These are phyloP conservation scores for Eucalyptus microcorys DNA, from an alignment of 345 rosid species.

Conservation along the genomic window DNA sequence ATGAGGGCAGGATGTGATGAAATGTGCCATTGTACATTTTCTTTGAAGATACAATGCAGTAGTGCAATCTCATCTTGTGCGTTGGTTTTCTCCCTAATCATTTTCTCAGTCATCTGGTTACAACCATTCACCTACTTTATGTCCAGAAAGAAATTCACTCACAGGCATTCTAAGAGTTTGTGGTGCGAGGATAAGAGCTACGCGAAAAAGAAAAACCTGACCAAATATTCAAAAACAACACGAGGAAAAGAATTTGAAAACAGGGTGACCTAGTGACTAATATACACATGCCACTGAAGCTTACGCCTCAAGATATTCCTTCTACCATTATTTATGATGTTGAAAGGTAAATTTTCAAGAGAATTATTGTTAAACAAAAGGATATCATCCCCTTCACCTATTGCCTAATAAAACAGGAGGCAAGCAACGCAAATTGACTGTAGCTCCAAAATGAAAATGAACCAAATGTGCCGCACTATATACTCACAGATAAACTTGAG, in stretches of 20 bases:
- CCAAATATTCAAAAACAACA: not conserved
- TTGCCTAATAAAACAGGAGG: not conserved
- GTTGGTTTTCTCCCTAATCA: not conserved
- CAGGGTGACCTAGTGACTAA: not conserved
- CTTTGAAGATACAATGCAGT: not conserved
- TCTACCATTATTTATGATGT: not conserved
- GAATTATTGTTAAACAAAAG: not conserved
- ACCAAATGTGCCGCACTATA: not conserved
- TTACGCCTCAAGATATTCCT: not conserved
- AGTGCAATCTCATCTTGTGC: not conserved
- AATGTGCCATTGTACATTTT: too few species aligned
- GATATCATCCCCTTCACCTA: not conserved
- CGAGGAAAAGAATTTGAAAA: not conserved
- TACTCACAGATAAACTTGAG: slow-evolving; percentile 28
- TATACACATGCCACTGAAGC: not conserved
- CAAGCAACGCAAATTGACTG: not conserved
- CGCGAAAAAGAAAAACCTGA: not conserved
- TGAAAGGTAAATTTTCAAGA: not conserved
- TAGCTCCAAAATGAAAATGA: not conserved
- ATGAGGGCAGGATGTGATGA: too few species aligned
- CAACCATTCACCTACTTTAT: not conserved
- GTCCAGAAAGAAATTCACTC: not conserved
- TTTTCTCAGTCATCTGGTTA: not conserved
- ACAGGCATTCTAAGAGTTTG: not conserved
- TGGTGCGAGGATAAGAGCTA: not conserved